Evolutionary conservation across 1,284 basidiomycete genomes (phyloP).

Genomic region (Rhodotorula sp.): DNA sequence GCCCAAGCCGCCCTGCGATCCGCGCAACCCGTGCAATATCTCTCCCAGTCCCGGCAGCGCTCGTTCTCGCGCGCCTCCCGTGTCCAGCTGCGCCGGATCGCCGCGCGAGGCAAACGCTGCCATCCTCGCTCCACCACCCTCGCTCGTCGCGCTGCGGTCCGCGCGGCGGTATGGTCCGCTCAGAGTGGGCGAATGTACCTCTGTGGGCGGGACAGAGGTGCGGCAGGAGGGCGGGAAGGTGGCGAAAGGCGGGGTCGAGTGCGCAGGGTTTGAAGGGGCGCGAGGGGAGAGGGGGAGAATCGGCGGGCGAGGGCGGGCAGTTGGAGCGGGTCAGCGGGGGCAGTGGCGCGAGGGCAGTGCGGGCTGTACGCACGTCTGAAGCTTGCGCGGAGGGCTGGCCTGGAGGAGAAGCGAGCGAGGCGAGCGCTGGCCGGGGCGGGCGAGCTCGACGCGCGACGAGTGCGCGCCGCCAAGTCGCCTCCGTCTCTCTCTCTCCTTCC

Average conservation of each 20-base stretch:
- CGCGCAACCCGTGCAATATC: too few species aligned
- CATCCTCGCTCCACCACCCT: too few species aligned
- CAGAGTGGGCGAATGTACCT: not conserved
- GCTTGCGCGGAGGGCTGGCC: conserved; percentile 1
- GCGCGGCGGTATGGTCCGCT: not conserved
- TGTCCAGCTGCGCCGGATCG: too few species aligned
- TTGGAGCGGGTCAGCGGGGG: not conserved
- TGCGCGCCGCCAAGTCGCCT: too few species aligned
- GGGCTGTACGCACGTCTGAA: not conserved
- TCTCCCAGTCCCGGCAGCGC: too few species aligned
- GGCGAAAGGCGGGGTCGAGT: not conserved
- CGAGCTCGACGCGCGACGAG: not conserved
- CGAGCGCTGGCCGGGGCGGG: not conserved
- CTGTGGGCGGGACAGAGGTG: not conserved
- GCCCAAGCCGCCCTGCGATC: too few species aligned
- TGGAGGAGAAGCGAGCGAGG: not conserved
- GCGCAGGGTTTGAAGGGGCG: too few species aligned
- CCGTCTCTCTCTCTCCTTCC: too few species aligned
- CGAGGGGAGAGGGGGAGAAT: not conserved
- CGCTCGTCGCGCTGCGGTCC: not conserved
- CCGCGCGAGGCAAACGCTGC: too few species aligned
- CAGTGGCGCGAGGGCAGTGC: too few species aligned
- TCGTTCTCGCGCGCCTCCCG: too few species aligned
- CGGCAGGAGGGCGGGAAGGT: not conserved
- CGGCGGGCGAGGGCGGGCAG: not conserved